Evolutionary conservation across 2,329 filamentous ascomycete species (phyloP).

Genomic region (Plenodomus lindquistii): DNA sequence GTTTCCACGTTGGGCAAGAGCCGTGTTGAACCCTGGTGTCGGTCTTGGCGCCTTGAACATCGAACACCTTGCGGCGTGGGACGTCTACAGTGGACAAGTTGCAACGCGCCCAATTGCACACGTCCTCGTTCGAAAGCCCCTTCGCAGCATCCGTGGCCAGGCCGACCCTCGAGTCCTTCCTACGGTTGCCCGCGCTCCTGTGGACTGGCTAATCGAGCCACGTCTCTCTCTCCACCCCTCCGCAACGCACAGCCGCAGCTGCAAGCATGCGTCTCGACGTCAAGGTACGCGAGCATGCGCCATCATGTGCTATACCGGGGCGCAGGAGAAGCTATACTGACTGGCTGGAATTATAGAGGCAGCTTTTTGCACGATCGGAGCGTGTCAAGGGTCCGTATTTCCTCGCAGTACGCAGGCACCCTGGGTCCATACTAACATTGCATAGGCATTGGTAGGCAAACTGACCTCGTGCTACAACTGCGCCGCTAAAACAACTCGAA

Average conservation of each 20-base stretch:
- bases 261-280: slow-evolving; percentile 51
- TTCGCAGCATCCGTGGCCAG: background rate
- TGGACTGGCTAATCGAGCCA: slow-evolving; percentile 46
- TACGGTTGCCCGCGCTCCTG: slow-evolving; percentile 18
- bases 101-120: background rate
- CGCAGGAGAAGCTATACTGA: slow-evolving; percentile 39
- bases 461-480: slow-evolving; percentile 1
- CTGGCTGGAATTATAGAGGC: slow-evolving; percentile 62
- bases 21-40: slow-evolving; percentile 28
- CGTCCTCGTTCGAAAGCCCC: background rate
- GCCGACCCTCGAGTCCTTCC: background rate
- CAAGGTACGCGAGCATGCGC: slow-evolving; percentile 40
- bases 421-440: slow-evolving; percentile 26
- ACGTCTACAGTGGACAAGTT: slow-evolving; percentile 2
- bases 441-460: slow-evolving; percentile 41
- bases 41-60: slow-evolving; percentile 35
- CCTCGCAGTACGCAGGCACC: slow-evolving; percentile 1
- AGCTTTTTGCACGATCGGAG: slow-evolving; percentile 87
- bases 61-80: slow-evolving; percentile 28
- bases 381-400: slow-evolving; percentile 71
- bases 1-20: slow-evolving; percentile 23
- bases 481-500: slow-evolving; percentile 57
- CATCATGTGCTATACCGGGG: background rate
- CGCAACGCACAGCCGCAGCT: slow-evolving; percentile 28
- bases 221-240: slow-evolving; percentile 39